A percentile compares a stretch with the other conserved stretches of the same genome.
phyloP scores from a whole-genome alignment of 306 rosid genomes.

The Hippophae tibetana region DNA sequence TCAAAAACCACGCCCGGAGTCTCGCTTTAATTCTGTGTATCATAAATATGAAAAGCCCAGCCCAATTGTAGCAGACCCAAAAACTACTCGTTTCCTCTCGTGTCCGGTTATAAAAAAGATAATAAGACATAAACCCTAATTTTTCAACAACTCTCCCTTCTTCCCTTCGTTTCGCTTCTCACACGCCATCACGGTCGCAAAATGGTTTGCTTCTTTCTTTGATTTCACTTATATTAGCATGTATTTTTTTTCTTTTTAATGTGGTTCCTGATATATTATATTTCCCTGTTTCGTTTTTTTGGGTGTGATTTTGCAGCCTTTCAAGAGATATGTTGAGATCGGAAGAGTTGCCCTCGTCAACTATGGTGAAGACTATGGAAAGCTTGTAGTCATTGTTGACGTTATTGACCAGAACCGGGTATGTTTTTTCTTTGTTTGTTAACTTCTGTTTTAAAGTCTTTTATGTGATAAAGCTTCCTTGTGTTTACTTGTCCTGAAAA shows the following conservation, averaged over 20 bases:
- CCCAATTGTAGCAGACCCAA: too few relatives aligned
- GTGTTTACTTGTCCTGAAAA: neutral
- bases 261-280: neutral
- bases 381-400: constrained; percentile 87
- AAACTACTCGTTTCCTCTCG: too few relatives aligned
- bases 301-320: constrained; percentile 40
- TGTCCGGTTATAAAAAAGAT: neutral
- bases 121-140: constrained; percentile 20
- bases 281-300: neutral
- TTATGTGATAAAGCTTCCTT: too few relatives aligned
- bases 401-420: constrained; percentile 85
- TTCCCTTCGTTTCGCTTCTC: neutral
- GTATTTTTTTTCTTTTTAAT: neutral
- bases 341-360: constrained; percentile 89
- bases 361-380: constrained; percentile 82
- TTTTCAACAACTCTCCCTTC: neutral
- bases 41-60: too few relatives aligned
- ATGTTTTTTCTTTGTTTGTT: neutral
- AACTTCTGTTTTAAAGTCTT: neutral
- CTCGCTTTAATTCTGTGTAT: too few relatives aligned
- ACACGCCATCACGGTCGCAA: constrained; percentile 15
- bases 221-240: neutral
- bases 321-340: constrained; percentile 90
- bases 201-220: constrained; percentile 38
- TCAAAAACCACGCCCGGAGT: too few relatives aligned